Evolutionary conservation across 805 yeast genomes (phyloP).

Genomic region (Ogataea corticis): DNA sequence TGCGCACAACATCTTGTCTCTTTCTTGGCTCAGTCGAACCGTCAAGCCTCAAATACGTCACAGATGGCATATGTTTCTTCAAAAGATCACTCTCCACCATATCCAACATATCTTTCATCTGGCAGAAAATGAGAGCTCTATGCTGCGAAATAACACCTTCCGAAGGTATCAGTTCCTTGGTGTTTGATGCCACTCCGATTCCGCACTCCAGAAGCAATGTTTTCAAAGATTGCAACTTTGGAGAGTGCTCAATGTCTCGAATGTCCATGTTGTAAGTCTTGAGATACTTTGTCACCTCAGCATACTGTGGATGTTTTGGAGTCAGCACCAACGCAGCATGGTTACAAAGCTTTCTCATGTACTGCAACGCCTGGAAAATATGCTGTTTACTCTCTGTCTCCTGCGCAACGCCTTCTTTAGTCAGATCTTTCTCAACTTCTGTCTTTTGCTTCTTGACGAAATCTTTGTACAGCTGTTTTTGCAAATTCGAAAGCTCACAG

Average conservation of each 20-base stretch:
- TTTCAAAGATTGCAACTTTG: slow-evolving; percentile 81
- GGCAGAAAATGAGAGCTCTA: slow-evolving; percentile 93
- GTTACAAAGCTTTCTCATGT: slow-evolving; percentile 95
- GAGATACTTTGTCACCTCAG: slow-evolving; percentile 64
- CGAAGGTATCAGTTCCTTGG: slow-evolving; percentile 27
- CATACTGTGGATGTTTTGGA: slow-evolving; percentile 78
- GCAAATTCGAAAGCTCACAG: slow-evolving; percentile 91
- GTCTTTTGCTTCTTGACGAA: slow-evolving; percentile 84
- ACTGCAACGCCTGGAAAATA: slow-evolving; percentile 95
- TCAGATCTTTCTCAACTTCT: slow-evolving; percentile 64
- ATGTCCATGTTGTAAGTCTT: slow-evolving; percentile 57
- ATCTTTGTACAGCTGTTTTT: slow-evolving; percentile 82
- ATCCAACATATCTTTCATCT: slow-evolving; percentile 95
- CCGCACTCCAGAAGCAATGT: slow-evolving; percentile 90
- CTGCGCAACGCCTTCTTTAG: slow-evolving; percentile 30
- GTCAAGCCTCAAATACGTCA: slow-evolving; percentile 91
- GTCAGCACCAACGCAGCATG: slow-evolving; percentile 91
- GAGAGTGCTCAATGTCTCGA: slow-evolving; percentile 81
- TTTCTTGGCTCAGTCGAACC: slow-evolving; percentile 92
- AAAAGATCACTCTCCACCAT: slow-evolving; percentile 90
- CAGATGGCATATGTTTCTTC: slow-evolving; percentile 82
- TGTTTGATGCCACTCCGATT: slow-evolving; percentile 55
- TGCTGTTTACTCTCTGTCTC: slow-evolving; percentile 66
- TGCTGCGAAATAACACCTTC: slow-evolving; percentile 83
- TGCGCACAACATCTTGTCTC: slow-evolving; percentile 86